Conservation (phyloP, 805 yeast genomes). For the Metschnikowia picachoensis region DNA sequence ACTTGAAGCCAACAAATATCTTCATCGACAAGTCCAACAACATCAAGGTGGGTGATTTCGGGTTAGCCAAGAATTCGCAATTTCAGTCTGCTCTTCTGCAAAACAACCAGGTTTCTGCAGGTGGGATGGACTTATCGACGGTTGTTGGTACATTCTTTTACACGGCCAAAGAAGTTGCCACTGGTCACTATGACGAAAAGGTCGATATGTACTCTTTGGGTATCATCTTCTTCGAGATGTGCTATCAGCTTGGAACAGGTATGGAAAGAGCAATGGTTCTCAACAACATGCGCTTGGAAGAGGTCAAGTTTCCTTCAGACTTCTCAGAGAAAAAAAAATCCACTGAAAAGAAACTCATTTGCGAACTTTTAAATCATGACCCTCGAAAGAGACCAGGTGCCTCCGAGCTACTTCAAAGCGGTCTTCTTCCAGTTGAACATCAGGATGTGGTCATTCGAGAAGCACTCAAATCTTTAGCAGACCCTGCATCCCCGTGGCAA, state of each 20-base stretch:
- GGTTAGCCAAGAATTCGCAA: conserved; percentile 88
- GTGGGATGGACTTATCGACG: conserved; percentile 74
- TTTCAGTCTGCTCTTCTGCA: conserved; percentile 34
- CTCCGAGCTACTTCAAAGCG: conserved; percentile 66
- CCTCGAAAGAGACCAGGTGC: conserved; percentile 83
- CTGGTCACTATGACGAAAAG: conserved; percentile 83
- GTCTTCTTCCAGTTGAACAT: conserved; percentile 80
- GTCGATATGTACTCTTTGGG: conserved; percentile 96
- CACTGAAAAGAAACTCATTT: conserved; percentile 66
- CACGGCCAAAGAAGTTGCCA: conserved; percentile 83
- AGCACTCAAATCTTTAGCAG: conserved; percentile 78
- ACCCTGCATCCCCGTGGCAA: conserved; percentile 92
- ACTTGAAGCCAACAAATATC: conserved; percentile 91
- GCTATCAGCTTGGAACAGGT: conserved; percentile 76
- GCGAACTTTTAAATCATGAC: conserved; percentile 68
- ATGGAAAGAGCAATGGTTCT: conserved; percentile 87
- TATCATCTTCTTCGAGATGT: conserved; percentile 93
- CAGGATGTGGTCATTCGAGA: conserved; percentile 88
- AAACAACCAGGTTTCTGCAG: conserved; percentile 36
- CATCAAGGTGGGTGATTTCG: conserved; percentile 95
- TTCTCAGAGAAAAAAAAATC: conserved; percentile 50
- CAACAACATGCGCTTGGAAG: conserved; percentile 54
- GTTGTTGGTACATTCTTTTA: conserved; percentile 93
- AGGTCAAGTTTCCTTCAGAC: conserved; percentile 66
- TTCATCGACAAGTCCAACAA: conserved; percentile 88